These are phyloP conservation scores for Speleostelium caveatum DNA, from an alignment of 78 protist species.

Conservation along the genomic window DNA sequence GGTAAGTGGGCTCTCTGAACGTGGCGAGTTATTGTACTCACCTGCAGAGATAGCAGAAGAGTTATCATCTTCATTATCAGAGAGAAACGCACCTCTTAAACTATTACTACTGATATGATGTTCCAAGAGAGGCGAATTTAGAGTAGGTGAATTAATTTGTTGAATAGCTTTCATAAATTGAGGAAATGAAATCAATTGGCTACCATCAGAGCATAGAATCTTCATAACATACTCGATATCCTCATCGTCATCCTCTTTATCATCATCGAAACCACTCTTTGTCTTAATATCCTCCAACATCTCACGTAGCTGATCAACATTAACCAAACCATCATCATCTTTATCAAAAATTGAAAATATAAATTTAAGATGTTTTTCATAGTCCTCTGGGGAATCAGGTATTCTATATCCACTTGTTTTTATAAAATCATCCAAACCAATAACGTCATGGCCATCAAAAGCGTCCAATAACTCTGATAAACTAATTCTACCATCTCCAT, in stretches of 20 bases:
- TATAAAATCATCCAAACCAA: slow-evolving; percentile 14
- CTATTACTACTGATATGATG: background rate
- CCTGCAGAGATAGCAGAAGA: background rate
- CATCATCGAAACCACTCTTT: slow-evolving; percentile 32
- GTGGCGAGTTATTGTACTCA: background rate
- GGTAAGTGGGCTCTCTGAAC: slow-evolving; percentile 17
- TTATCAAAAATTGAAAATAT: slow-evolving; percentile 51
- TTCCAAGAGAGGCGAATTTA: background rate
- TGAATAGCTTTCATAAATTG: slow-evolving; percentile 64
- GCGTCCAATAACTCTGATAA: slow-evolving; percentile 60
- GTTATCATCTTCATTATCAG: slow-evolving; percentile 9
- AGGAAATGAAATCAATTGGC: slow-evolving; percentile 42
- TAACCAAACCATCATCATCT: slow-evolving; percentile 65
- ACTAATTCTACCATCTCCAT: slow-evolving; percentile 54
- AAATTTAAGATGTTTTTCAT: slow-evolving; percentile 52
- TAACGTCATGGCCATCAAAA: slow-evolving; percentile 5
- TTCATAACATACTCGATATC: slow-evolving; percentile 65
- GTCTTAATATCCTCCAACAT: slow-evolving; percentile 57
- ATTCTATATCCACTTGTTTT: background rate
- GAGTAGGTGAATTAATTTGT: slow-evolving; percentile 62
- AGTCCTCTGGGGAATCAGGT: slow-evolving; percentile 22
- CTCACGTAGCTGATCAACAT: slow-evolving; percentile 37
- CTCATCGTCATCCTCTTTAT: slow-evolving; percentile 59
- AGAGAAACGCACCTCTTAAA: background rate
- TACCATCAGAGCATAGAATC: slow-evolving; percentile 9